Base-by-base conservation (phyloP, 352 stramenopile genomes). In the Globisporangium radiosum region DNA sequence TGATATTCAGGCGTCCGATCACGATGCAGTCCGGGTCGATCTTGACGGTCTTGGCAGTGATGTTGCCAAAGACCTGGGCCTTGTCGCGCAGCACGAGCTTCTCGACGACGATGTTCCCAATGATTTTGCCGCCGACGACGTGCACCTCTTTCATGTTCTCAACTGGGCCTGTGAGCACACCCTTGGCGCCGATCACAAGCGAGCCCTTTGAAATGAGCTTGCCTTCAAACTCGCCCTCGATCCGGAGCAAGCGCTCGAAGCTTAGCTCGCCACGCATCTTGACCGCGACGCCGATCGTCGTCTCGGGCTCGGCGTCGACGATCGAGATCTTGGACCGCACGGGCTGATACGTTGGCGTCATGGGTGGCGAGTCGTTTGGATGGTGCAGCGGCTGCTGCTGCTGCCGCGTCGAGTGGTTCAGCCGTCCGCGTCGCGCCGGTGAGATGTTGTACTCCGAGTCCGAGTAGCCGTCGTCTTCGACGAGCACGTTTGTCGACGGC, bases 211-310 rank as follows among this genome's bases (percentile, higher is more conserved):
- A 97, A 50, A 92, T 70, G 14, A 97, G 73, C 51, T 89, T 85
- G 59, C 89, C 89, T 57, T 95, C 85, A 59, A 97, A 97, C 56
- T 92, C 84, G 38, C 89, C 89, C 66, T 96, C 89, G 47, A 97
- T 92, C 48, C 89, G 75, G 42, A 97, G 70, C 49, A 97, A 63
- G 5, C 87, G 73, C 45, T 97, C 88, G 56, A 97, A 97, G 49
- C 80, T 92, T 52, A 97, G 70, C 61, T 96, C 87, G 45, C 88
- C 88, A 69, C 90, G 95, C 88, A 94, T 91, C 70, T 91, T 92
- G 36, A 94, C 84, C 0, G 80, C 81, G 8, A 69, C 77, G 17
- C 84, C 84, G 62, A 94, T 94, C 40, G 82, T 92, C 2, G 84
- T 94, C 60, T 94, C 84, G 3, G 84, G 70, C 49, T 93, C 84